Evolutionary conservation across 2,329 filamentous ascomycete species (phyloP).

Genomic region (Laburnicola sp.): DNA sequence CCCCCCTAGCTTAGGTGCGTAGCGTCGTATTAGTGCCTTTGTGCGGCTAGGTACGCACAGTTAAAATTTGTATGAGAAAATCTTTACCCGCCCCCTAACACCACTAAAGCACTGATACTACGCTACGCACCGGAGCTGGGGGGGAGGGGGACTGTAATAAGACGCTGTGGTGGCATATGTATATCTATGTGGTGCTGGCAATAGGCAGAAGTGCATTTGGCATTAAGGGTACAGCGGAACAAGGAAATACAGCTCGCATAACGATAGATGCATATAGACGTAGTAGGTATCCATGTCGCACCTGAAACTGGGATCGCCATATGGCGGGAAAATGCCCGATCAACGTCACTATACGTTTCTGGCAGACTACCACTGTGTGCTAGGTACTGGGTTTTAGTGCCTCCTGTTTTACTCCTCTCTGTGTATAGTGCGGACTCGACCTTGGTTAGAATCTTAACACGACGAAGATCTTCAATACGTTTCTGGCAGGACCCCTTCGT

Average conservation of each 20-base stretch:
- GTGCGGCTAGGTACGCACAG: no score
- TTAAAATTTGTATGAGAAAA: no score
- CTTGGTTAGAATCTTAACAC: no score
- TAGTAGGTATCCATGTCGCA: conserved; percentile 13
- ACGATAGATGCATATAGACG: conserved; percentile 4
- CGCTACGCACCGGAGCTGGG: no score
- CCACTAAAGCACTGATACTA: no score
- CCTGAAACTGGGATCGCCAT: conserved; percentile 22
- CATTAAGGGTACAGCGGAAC: not conserved
- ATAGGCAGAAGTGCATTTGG: not conserved
- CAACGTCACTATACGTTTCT: conserved; percentile 18
- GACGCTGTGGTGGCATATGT: not conserved
- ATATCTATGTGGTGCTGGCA: not conserved
- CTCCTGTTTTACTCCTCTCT: no score
- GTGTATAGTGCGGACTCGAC: no score
- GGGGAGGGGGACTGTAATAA: no score
- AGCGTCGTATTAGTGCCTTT: no score
- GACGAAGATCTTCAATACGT: conserved; percentile 2
- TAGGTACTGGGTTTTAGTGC: no score
- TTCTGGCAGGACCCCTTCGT: conserved; percentile 18
- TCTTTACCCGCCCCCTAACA: no score
- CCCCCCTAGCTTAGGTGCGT: no score
- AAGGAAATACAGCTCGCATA: not conserved
- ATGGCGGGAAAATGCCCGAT: conserved; percentile 17
- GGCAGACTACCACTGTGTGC: conserved; percentile 1